phyloP scores from a whole-genome alignment of 1,284 basidiomycete genomes.

The Cystobasidiaceae sp. region DNA sequence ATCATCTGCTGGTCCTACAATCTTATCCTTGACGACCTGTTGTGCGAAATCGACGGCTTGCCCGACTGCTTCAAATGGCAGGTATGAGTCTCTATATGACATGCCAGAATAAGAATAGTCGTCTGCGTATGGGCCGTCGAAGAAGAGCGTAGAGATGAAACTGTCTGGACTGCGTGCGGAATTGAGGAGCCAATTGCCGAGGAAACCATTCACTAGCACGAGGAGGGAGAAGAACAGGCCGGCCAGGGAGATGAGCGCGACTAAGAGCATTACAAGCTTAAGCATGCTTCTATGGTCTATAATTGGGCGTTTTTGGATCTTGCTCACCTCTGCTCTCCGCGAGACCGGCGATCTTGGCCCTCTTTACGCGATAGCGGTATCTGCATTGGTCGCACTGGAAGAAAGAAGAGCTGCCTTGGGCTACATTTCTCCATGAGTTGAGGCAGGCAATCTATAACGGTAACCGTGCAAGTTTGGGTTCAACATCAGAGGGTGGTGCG shows the following conservation, averaged over 20 bases:
- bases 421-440: slow-evolving; percentile 14
- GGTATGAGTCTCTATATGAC: slow-evolving; percentile 5
- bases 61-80: slow-evolving; percentile 25
- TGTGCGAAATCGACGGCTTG: slow-evolving; percentile 23
- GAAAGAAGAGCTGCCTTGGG: slow-evolving; percentile 10
- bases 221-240: slow-evolving; percentile 23
- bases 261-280: neutral
- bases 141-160: slow-evolving; percentile 13
- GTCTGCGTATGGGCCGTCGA: slow-evolving; percentile 16
- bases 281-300: neutral
- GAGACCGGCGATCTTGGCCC: slow-evolving; percentile 30
- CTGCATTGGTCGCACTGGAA: slow-evolving; percentile 29
- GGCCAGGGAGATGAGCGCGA: slow-evolving; percentile 10
- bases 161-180: slow-evolving; percentile 6
- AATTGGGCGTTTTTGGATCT: neutral
- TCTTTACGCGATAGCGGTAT: slow-evolving; percentile 23
- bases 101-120: slow-evolving; percentile 5
- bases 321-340: slow-evolving; percentile 24
- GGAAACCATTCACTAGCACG: slow-evolving; percentile 22
- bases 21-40: slow-evolving; percentile 7
- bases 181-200: slow-evolving; percentile 25
- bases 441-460: slow-evolving; percentile 8
- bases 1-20: neutral
- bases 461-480: neutral
- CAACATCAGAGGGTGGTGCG: neutral